Evolutionary conservation across 2,329 filamentous ascomycete species (phyloP), one percentile per base, ranked within the genome.

Genomic region (Claviceps monticola): DNA sequence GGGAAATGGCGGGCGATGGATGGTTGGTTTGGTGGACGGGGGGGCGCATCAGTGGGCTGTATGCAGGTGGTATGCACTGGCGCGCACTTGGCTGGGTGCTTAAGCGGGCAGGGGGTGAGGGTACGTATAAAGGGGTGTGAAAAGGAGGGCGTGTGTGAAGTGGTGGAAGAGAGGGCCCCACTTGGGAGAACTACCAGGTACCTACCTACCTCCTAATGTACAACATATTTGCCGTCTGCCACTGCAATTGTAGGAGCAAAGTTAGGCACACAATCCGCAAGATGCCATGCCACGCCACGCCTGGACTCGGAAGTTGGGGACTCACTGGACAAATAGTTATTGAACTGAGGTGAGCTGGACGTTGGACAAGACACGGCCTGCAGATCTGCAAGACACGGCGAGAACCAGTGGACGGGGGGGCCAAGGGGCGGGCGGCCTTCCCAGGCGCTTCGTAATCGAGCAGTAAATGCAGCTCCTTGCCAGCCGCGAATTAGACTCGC

Each of bases 41-140:
- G 42, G 41, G 34, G 34, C 21, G 42, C 29, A 37, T 48, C 23
- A 45, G 45, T 44, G 45, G 46, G 37, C 44, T 37, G 45, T 46
- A 37, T 51, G 50, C 44, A 51, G 43, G 49, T 51, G 43, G 43
- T 51, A 37, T 47, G 49, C 44, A 51, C 36, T 42, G 49, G 49
- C 48, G 41, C 41, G 44, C 29, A 45, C 45, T 46, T 29, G 19
- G 29, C 34, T 48, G 29, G 47, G 41, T 50, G 48, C 26, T 36
- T 21, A 17, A 45, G 43, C 39, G 49, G 49, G 34, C 44, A 26
- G 38, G 44, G 50, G 50, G 29, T 34, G 29, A 34, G 9, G 1
- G 29, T 11, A 11, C 29, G 7, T 29, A 11, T 11, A 34, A 11
- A 23, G n/a, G 17, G 43, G 7, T 21, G n/a, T 14, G 42, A 16